Conservation (phyloP, 495 filamentous ascomycete genomes). For the Melanomma pulvis-pyrius region DNA sequence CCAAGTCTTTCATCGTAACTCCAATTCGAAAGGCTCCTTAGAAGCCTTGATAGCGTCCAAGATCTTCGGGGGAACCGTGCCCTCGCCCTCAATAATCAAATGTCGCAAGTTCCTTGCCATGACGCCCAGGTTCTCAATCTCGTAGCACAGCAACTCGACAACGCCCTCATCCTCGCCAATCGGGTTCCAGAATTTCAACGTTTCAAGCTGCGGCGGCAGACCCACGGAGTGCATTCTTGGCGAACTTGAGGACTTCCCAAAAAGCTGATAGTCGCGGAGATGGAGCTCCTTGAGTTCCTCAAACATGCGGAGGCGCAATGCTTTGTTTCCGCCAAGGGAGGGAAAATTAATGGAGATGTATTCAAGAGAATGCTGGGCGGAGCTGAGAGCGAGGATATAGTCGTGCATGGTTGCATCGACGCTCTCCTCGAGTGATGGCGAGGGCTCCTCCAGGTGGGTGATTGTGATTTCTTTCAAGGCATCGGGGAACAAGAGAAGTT, state of each 20-base stretch:
- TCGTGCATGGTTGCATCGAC: constrained; percentile 12
- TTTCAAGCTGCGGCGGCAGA: constrained; percentile 10
- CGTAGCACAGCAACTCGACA: constrained; percentile 5
- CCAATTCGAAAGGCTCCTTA: not conserved
- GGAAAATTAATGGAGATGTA: constrained; percentile 16
- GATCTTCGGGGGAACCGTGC: constrained; percentile 4
- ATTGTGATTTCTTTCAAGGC: constrained; percentile 20
- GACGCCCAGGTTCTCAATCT: constrained; percentile 11
- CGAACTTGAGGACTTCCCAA: constrained; percentile 5
- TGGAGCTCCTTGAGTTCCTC: constrained; percentile 3
- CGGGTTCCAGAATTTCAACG: constrained; percentile 10
- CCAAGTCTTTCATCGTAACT: not conserved
- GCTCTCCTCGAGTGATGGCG: constrained; percentile 11
- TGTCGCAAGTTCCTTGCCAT: constrained; percentile 4
- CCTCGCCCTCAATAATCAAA: constrained; percentile 3
- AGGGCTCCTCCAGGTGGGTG: constrained; percentile 15
- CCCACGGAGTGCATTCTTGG: constrained; percentile 16
- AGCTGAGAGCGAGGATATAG: constrained; percentile 12
- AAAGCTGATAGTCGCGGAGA: constrained; percentile 20
- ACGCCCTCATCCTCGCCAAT: constrained; percentile 17
- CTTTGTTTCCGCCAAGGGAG: constrained; percentile 4
- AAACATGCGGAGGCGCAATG: constrained; percentile 15
- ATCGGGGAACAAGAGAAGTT: constrained; percentile 14
- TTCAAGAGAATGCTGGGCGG: constrained; percentile 8
- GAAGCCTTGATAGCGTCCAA: constrained; percentile 6